Percentiles rank a stretch among this genome's conserved stretches.
Conservation (phyloP, 352 stramenopile genomes). For the Phytophthora sp. region DNA sequence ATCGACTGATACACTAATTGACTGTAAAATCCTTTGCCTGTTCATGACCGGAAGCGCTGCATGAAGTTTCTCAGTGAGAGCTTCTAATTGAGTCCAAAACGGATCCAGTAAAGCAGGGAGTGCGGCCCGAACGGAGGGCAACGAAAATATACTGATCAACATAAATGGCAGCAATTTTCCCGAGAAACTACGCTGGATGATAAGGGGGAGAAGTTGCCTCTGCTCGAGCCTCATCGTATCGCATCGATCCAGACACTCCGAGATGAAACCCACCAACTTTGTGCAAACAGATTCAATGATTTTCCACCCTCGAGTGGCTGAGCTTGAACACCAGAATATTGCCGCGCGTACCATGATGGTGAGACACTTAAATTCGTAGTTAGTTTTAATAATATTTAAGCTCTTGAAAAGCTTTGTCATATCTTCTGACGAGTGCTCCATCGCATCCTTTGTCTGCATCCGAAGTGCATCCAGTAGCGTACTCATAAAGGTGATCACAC, state of each 20-base stretch:
- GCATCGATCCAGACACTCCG: slow-evolving; percentile 39
- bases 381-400: slow-evolving; percentile 56
- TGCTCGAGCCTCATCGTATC: slow-evolving; percentile 28
- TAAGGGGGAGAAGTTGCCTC: slow-evolving; percentile 26
- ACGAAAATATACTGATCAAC: slow-evolving; percentile 67
- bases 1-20: background rate
- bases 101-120: slow-evolving; percentile 45
- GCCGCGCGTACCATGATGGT: slow-evolving; percentile 76
- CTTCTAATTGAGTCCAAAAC: slow-evolving; percentile 60
- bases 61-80: slow-evolving; percentile 37
- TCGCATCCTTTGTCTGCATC: slow-evolving; percentile 33
- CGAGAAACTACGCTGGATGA: slow-evolving; percentile 65
- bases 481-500: slow-evolving; percentile 50
- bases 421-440: slow-evolving; percentile 19
- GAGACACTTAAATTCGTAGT: slow-evolving; percentile 79
- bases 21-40: slow-evolving; percentile 11
- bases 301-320: slow-evolving; percentile 52
- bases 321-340: slow-evolving; percentile 79
- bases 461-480: slow-evolving; percentile 70
- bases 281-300: slow-evolving; percentile 60
- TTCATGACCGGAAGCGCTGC: slow-evolving; percentile 11
- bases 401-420: slow-evolving; percentile 14
- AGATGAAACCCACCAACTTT: slow-evolving; percentile 64
- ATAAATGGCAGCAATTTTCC: slow-evolving; percentile 82
- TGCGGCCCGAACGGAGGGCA: slow-evolving; percentile 60